A percentile compares a stretch with the other conserved stretches of the same genome.
phyloP scores from a whole-genome alignment of 257 asterid species.

The Capsicum pubescens region DNA sequence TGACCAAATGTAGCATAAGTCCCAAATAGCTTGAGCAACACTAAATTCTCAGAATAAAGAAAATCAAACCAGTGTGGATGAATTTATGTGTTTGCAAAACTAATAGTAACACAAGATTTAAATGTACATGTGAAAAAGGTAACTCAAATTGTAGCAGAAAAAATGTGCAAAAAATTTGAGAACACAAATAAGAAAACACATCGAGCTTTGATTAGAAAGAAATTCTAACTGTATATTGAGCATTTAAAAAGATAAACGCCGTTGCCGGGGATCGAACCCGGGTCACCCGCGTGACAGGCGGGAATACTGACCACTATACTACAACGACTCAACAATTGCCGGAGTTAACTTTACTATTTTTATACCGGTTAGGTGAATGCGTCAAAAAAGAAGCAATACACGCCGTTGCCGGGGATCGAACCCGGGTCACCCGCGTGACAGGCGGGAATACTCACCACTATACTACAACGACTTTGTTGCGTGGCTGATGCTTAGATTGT shows the following conservation, averaged over 20 bases:
- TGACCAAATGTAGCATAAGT: background rate
- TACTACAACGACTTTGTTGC: conserved; percentile 43
- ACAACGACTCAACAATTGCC: too few relatives aligned
- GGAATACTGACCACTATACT: conserved; percentile 66
- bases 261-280: conserved; percentile 57
- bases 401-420: conserved; percentile 48
- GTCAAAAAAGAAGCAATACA: too few relatives aligned
- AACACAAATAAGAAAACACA: background rate
- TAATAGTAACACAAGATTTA: background rate
- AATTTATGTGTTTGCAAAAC: background rate
- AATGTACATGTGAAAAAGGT: background rate
- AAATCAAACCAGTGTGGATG: background rate
- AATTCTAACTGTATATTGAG: too few relatives aligned
- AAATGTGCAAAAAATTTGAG: too few relatives aligned
- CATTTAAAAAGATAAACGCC: background rate
- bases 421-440: conserved; percentile 73
- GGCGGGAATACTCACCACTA: conserved; percentile 68
- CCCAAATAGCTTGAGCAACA: background rate
- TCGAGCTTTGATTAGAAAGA: too few relatives aligned
- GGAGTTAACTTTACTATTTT: too few relatives aligned
- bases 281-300: conserved; percentile 72
- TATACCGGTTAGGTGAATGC: too few relatives aligned
- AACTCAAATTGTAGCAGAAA: too few relatives aligned
- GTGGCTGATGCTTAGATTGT: too few relatives aligned
- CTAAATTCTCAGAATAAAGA: background rate